Percentiles rank a stretch among this genome's conserved stretches.
These are phyloP conservation scores for Phytopythium boreale DNA, from an alignment of 352 stramenopile species.

Conservation along the genomic window DNA sequence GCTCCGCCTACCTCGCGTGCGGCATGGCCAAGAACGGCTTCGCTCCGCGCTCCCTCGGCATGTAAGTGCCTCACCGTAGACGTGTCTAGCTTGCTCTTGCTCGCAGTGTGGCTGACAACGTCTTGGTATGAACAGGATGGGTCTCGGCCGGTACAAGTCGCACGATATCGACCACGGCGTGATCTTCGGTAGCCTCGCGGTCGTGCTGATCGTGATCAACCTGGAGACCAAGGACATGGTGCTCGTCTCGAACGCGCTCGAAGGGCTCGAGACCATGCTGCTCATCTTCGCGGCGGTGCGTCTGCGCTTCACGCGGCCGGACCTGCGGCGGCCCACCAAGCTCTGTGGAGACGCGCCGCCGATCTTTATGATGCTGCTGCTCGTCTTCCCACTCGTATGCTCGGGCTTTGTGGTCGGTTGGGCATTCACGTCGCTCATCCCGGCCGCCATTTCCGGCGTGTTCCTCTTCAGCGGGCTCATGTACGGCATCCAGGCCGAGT, in stretches of 20 bases:
- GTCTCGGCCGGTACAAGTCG: conserved; percentile 20
- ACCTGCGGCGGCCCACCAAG: conserved; percentile 35
- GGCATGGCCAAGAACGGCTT: conserved; percentile 55
- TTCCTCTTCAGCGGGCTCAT: conserved; percentile 55
- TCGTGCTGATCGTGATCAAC: conserved; percentile 58
- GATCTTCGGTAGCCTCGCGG: conserved; percentile 51
- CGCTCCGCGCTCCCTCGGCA: conserved; percentile 35
- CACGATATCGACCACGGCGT: conserved; percentile 33
- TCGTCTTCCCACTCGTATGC: conserved; percentile 31
- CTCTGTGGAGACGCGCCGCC: conserved; percentile 34
- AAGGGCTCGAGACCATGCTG: conserved; percentile 36
- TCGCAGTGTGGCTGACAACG: not conserved
- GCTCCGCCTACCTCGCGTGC: conserved; percentile 49
- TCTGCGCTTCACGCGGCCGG: conserved; percentile 31
- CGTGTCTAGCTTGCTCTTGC: not conserved
- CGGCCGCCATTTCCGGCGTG: conserved; percentile 29
- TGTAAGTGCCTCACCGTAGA: conserved; percentile 16
- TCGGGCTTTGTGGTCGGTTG: conserved; percentile 32
- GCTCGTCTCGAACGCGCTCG: conserved; percentile 48
- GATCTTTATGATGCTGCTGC: conserved; percentile 26
- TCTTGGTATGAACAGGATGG: conserved; percentile 14
- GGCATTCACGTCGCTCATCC: conserved; percentile 42
- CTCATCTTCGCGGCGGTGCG: conserved; percentile 38
- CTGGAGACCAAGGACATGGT: conserved; percentile 50
- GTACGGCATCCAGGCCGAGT: conserved; percentile 45